phyloP scores from a whole-genome alignment of 1,139 yeast species.

The Pichia sp. region DNA sequence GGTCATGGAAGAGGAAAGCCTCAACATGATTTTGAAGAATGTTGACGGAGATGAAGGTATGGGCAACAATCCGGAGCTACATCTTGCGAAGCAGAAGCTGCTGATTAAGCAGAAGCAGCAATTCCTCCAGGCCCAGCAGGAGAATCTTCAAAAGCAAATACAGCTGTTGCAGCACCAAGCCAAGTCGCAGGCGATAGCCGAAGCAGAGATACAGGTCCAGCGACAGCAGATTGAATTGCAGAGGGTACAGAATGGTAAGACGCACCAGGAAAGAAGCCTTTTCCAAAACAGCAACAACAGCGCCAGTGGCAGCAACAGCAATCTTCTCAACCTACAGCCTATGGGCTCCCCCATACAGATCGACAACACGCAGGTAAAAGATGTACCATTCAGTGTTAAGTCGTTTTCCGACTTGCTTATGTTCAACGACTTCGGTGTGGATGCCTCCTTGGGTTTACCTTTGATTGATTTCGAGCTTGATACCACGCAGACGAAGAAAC shows the following conservation, averaged over 20 bases:
- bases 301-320: slow-evolving; percentile 9
- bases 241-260: neutral
- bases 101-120: slow-evolving; percentile 9
- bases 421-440: slow-evolving; percentile 59
- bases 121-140: slow-evolving; percentile 14
- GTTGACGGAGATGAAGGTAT: neutral
- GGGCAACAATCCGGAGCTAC: neutral
- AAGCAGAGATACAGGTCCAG: neutral
- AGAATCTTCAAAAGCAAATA: slow-evolving; percentile 10
- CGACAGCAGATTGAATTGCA: slow-evolving; percentile 3
- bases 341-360: slow-evolving; percentile 6
- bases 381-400: slow-evolving; percentile 20
- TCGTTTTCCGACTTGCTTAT: slow-evolving; percentile 35
- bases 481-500: slow-evolving; percentile 15
- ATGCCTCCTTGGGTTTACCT: slow-evolving; percentile 63
- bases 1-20: slow-evolving; percentile 16
- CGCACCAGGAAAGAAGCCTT: too few relatives aligned
- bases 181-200: neutral
- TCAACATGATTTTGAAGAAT: slow-evolving; percentile 16
- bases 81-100: slow-evolving; percentile 8
- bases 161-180: slow-evolving; percentile 6
- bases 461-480: slow-evolving; percentile 42
- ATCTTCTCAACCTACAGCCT: neutral
- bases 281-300: too few relatives aligned
- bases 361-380: neutral